Base-by-base conservation (phyloP, 352 stramenopile genomes). In the Phytophthora quininea region DNA sequence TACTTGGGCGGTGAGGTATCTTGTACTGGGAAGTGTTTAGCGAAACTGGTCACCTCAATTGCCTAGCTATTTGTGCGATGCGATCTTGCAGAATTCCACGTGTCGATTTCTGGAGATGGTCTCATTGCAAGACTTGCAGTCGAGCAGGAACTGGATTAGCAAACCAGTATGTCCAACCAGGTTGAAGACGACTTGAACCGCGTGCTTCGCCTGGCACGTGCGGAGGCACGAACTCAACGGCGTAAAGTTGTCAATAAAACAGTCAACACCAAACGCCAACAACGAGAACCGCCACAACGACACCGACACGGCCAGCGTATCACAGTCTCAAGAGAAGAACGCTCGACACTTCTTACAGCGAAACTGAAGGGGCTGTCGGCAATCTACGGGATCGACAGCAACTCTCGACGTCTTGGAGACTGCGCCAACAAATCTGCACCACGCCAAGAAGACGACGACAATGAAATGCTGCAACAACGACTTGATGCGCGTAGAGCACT, bases 101-200 rank as follows among this genome's bases (percentile, higher is more conserved):
- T 24, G 19, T 24, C 19, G 19, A 24, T 24, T 24, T 24, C 19
- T 24, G 19, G 19, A 24, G 19, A 40, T 40, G 35, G 35, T 40
- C 35, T 40, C 10, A 40, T 40, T 40, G 35, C 6, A 40, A 11
- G 6, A 40, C 10, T 40, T 40, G 35, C 35, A 40, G 6, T 11
- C 35, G 35, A 40, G 6, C 35, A 11, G 35, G 35, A 6, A 11
- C 35, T 11, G 35, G 10, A 40, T 11, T 6, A 40, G 6, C 6
- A 40, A 6, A 40, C 35, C 10, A 24, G 3, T 30, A 74, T 71
- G 61, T 67, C 55, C 2, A 75, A 67, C 24, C 76, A 77, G 30
- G 67, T 86, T 7, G 83, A 91, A 69, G 77, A 84, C 24, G 81
- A 90, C 64, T 58, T 87, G 38, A 73, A 79, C 37, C 83, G 83